phyloP scores from a whole-genome alignment of 345 rosid genomes.

The Luvunga scandens region DNA sequence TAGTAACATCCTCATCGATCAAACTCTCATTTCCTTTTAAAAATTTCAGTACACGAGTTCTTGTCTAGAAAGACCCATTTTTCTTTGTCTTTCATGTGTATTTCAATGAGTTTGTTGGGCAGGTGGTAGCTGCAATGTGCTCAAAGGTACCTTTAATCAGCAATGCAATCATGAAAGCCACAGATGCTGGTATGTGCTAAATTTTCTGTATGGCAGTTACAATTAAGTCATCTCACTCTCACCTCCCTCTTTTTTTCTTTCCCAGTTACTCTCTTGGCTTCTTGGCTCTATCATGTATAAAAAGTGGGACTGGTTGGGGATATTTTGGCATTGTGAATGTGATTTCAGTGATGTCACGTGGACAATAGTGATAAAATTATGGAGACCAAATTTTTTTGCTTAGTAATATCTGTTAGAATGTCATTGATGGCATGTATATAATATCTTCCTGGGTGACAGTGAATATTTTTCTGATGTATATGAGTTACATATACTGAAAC shows the following conservation, averaged over 20 bases:
- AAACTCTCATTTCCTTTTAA: not conserved
- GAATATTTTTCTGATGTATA: not conserved
- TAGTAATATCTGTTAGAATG: not conserved
- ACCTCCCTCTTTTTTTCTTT: not conserved
- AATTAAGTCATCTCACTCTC: constrained; percentile 1
- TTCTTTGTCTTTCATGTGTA: not conserved
- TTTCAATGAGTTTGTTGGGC: constrained; percentile 29
- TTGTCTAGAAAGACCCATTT: not conserved
- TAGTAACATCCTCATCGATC: not conserved
- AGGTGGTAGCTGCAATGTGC: constrained; percentile 96
- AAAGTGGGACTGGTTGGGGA: not conserved
- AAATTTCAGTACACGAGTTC: not conserved
- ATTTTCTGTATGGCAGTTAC: not conserved
- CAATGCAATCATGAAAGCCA: constrained; percentile 80
- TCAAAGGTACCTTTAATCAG: constrained; percentile 85
- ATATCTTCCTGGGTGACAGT: not conserved
- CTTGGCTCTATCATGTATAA: not conserved
- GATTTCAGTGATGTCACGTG: not conserved
- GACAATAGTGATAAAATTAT: not conserved
- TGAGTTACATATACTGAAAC: not conserved
- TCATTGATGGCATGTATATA: not conserved
- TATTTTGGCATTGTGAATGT: not conserved
- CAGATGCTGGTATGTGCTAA: constrained; percentile 56
- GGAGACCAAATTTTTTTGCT: not conserved
- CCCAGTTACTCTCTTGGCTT: not conserved